These are phyloP conservation scores for Rosellinia necatrix DNA, from an alignment of 2,329 filamentous ascomycete genomes.

Conservation along the genomic window DNA sequence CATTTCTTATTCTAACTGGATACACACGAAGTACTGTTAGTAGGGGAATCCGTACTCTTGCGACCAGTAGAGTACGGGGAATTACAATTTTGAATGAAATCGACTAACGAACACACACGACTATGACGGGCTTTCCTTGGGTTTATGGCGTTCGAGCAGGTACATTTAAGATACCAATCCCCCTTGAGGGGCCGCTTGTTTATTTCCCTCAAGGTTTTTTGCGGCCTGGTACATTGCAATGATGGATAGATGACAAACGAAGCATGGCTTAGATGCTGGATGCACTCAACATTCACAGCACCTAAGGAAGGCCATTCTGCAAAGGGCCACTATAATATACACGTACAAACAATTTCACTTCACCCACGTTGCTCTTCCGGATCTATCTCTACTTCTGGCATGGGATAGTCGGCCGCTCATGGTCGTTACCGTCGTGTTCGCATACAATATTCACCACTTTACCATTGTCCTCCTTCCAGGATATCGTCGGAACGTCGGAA, in stretches of 20 bases:
- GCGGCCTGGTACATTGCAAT: constrained; percentile 26
- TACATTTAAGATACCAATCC: constrained; percentile 39
- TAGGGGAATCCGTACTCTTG: constrained; percentile 8
- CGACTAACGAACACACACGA: constrained; percentile 33
- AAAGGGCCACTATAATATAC: too few species aligned
- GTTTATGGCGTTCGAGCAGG: constrained; percentile 36
- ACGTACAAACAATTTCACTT: too few species aligned
- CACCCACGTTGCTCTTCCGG: neutral
- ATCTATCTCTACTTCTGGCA: neutral
- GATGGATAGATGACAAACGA: constrained; percentile 26
- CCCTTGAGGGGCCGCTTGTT: constrained; percentile 32
- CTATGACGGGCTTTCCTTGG: constrained; percentile 31
- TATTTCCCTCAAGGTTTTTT: constrained; percentile 25
- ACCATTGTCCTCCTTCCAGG: neutral
- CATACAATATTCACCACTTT: neutral
- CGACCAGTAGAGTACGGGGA: constrained; percentile 26
- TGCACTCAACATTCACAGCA: neutral
- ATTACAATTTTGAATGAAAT: constrained; percentile 17
- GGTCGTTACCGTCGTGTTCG: neutral
- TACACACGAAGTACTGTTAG: constrained; percentile 17
- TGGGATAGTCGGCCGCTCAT: neutral
- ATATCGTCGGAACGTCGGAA: neutral
- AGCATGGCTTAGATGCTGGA: neutral
- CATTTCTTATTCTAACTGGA: constrained; percentile 51
- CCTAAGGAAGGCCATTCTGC: too few species aligned